Base-by-base conservation (phyloP, 1,284 basidiomycete genomes). In the Taiwanofungus camphoratus region DNA sequence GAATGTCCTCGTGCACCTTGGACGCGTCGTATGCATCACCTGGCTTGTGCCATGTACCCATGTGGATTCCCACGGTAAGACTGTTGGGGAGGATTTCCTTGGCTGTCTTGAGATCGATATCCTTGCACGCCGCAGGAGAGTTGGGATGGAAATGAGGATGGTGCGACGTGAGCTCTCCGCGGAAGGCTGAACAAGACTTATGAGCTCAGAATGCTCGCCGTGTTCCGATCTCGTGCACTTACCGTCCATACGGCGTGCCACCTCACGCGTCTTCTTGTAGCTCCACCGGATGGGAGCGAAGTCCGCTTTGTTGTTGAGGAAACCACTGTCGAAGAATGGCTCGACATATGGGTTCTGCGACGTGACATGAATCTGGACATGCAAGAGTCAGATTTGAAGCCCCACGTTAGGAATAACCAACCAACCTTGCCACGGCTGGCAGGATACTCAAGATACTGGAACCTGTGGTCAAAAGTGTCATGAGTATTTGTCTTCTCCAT, bases 301-400 rank as follows among this genome's bases (percentile, higher is more conserved):
- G 65, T 83, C 82, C 19, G 79, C 81, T 67, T 82, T 81, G 66
- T 83, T 62, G 68, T 82, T 84, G 79, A 85, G 77, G 73, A 84
- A 84, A 19, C 82, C 82, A 48, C 73, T 76, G 63, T 85, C 81
- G 56, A 82, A 83, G 64, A 64, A 68, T 3, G 82, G 80, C 49
- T 76, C 76, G 52, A 65, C 64, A 64, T 84, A 83, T 3, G 82
- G 81, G 62, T 71, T 78, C 30, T 69, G 47, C 22, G 76, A 78
- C 39, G 64, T 58, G 61, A 83, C 75, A 57, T 85, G 82, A 54
- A 85, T 82, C 76, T 79, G n/a, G n/a, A n/a, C n/a, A 36, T 5
- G 38, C 18, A 26, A 34, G 39, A 18, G 4, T 12, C 6, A 23
- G 18, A 26, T 18, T 11, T 18, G 21, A 32, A 29, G 22, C 15